Evolutionary conservation across 2,329 filamentous ascomycete species (phyloP).

Genomic region (Ploettnerulaceae sp.): DNA sequence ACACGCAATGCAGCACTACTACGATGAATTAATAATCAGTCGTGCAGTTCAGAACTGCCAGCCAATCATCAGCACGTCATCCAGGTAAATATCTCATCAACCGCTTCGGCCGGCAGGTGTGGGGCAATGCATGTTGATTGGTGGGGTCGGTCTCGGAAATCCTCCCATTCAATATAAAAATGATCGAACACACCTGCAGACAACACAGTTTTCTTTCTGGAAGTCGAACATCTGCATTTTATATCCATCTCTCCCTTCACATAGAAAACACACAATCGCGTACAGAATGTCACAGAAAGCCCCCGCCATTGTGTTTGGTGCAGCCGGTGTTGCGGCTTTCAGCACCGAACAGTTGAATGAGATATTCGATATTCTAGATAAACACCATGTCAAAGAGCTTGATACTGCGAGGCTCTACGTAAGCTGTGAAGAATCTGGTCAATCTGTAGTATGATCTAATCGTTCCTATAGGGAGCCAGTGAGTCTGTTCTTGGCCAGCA

Average conservation of each 20-base stretch:
- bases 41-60: too few relatives aligned
- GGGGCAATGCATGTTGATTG: too few relatives aligned
- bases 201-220: too few relatives aligned
- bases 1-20: too few relatives aligned
- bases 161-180: too few relatives aligned
- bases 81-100: too few relatives aligned
- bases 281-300: slow-evolving; percentile 10
- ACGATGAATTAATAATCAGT: too few relatives aligned
- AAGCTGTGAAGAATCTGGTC: background rate
- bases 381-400: slow-evolving; percentile 23
- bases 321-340: slow-evolving; percentile 6
- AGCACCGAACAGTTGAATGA: background rate
- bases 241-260: background rate
- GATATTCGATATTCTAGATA: slow-evolving; percentile 19
- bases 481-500: slow-evolving; percentile 23
- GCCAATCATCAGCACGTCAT: too few relatives aligned
- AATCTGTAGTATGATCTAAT: background rate
- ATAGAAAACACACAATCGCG: background rate
- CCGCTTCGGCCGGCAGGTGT: too few relatives aligned
- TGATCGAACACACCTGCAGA: too few relatives aligned
- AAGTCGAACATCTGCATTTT: too few relatives aligned
- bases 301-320: slow-evolving; percentile 12
- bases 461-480: slow-evolving; percentile 19
- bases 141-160: too few relatives aligned
- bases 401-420: slow-evolving; percentile 28